Evolutionary conservation across 1,139 yeast genomes (phyloP), one percentile per base, ranked within the genome.

Genomic region (Taphrina sp.): DNA sequence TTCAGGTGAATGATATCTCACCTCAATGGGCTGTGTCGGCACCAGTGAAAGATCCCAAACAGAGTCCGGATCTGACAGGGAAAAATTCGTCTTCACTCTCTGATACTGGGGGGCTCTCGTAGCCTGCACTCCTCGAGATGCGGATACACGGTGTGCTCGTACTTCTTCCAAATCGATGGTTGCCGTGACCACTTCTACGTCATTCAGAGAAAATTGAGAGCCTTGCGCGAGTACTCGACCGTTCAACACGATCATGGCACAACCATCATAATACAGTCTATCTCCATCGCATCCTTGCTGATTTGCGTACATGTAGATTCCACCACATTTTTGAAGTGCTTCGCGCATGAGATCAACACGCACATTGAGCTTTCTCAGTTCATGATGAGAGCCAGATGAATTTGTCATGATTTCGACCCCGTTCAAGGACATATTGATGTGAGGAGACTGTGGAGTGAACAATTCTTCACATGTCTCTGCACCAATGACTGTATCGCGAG

Each of bases 251-350:
- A 94, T 92, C 65, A 88, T 75, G 0, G 98, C 96, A 72, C 96
- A 87, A 0, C 99, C 99, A 70, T 92, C 99, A 66, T 92, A 92
- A 69, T 94, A 92, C 54, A 92, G 72, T 59, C 99, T 77, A 67
- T 94, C 99, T 62, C 99, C 99, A 69, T 94, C 99, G 69, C 99
- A 92, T 4, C 99, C 99, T 61, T 85, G 83, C 71, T 94, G 99
- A 69, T 92, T 92, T 20, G 98, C 81, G 66, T 92, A 92, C 56
- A 92, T 74, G 66, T 92, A 92, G 26, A 92, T 81, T 37, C 99
- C 99, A 43, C 99, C 99, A 67, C 96, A 89, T 69, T 92, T 89
- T 58, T 87, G 79, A 3, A 97, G 89, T 1, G 98, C 98, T 67
- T 86, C 95, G 28, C 82, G 80, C 63, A 92, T 94, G 65, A 94